These are phyloP conservation scores for Penicillium salamii DNA, from an alignment of 495 filamentous ascomycete species.

Conservation along the genomic window DNA sequence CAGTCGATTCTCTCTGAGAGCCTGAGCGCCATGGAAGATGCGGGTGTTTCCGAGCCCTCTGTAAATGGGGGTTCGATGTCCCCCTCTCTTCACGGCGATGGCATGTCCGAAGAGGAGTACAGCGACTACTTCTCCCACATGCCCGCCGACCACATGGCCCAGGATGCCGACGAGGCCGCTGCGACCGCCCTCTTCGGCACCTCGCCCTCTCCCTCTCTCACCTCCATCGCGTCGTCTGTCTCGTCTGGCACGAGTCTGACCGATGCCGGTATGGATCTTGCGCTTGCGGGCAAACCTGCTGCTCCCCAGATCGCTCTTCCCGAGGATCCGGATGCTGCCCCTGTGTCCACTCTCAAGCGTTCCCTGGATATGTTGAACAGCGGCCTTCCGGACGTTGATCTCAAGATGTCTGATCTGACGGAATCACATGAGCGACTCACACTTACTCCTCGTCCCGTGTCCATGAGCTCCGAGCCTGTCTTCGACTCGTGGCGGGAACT, in stretches of 20 bases:
- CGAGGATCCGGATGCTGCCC: slow-evolving; percentile 26
- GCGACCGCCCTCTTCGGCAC: slow-evolving; percentile 41
- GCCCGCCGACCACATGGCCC: slow-evolving; percentile 19
- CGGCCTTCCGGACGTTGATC: slow-evolving; percentile 40
- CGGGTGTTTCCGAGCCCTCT: slow-evolving; percentile 30
- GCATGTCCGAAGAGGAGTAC: slow-evolving; percentile 38
- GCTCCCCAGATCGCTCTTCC: slow-evolving; percentile 38
- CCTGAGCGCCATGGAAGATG: slow-evolving; percentile 32
- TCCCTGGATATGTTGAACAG: slow-evolving; percentile 46
- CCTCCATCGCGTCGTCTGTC: slow-evolving; percentile 44
- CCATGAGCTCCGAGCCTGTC: slow-evolving; percentile 34
- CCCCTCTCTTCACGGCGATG: slow-evolving; percentile 28
- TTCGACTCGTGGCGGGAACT: slow-evolving; percentile 58
- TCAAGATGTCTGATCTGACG: slow-evolving; percentile 45
- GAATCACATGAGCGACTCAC: slow-evolving; percentile 41
- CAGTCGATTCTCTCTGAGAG: slow-evolving; percentile 38
- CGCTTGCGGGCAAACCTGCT: slow-evolving; percentile 14
- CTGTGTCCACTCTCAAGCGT: slow-evolving; percentile 41
- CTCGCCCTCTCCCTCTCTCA: slow-evolving; percentile 47
- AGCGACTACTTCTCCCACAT: slow-evolving; percentile 44
- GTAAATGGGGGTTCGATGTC: slow-evolving; percentile 37
- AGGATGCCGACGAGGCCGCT: slow-evolving; percentile 36
- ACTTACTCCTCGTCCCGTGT: slow-evolving; percentile 41
- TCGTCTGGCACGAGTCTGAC: slow-evolving; percentile 48
- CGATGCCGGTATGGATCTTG: slow-evolving; percentile 31